Conservation (phyloP, 1,284 basidiomycete species). For the Boletus sp. region DNA sequence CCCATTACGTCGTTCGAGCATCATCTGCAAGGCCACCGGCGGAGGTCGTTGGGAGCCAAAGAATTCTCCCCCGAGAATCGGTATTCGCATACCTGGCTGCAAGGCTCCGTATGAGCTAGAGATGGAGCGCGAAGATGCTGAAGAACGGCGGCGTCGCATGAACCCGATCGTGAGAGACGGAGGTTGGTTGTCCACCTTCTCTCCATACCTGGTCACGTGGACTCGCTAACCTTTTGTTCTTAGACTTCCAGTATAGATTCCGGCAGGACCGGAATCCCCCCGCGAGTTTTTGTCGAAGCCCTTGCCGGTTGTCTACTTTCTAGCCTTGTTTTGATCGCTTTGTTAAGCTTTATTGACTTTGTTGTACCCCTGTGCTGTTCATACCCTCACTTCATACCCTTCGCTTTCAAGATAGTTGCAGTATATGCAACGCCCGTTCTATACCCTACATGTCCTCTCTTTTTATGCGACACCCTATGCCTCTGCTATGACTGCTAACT, state of each 20-base stretch:
- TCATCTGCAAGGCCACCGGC: slow-evolving; percentile 68
- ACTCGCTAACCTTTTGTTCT: slow-evolving; percentile 6
- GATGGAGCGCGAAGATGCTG: slow-evolving; percentile 59
- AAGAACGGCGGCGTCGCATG: slow-evolving; percentile 41
- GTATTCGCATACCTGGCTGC: slow-evolving; percentile 54
- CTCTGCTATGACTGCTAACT: slow-evolving; percentile 11
- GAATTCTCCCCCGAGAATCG: slow-evolving; percentile 41
- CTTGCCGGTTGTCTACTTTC: slow-evolving; percentile 52
- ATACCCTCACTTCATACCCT: slow-evolving; percentile 24
- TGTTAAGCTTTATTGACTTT: slow-evolving; percentile 23
- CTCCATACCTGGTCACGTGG: slow-evolving; percentile 1
- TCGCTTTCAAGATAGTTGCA: slow-evolving; percentile 1
- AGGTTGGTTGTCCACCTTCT: slow-evolving; percentile 34
- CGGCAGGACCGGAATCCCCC: slow-evolving; percentile 45
- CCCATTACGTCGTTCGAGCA: slow-evolving; percentile 58
- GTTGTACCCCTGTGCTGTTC: slow-evolving; percentile 30
- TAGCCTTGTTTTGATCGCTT: slow-evolving; percentile 23
- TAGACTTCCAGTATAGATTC: slow-evolving; percentile 61
- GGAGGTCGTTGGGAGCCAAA: slow-evolving; percentile 75
- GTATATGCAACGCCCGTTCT: slow-evolving; percentile 1
- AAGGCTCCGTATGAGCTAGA: slow-evolving; percentile 63
- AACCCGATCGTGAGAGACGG: slow-evolving; percentile 65
- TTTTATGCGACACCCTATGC: slow-evolving; percentile 22
- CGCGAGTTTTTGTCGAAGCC: slow-evolving; percentile 26
- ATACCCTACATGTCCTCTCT: slow-evolving; percentile 24